phyloP scores from a whole-genome alignment of 495 filamentous ascomycete species.

The Podospora bellae-mahoneyi region DNA sequence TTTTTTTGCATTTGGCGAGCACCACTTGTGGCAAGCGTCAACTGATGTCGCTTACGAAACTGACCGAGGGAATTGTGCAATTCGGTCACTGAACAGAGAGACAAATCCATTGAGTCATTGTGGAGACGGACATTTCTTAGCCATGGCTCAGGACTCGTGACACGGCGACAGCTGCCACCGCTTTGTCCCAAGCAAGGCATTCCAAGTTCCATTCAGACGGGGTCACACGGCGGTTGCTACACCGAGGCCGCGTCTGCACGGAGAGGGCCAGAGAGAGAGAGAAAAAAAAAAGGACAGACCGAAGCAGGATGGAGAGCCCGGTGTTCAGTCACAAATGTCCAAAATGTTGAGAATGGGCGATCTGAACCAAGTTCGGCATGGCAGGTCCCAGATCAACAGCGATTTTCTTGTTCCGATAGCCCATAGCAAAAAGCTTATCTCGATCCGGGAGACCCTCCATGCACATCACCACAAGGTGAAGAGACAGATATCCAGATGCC shows the following conservation, averaged over 20 bases:
- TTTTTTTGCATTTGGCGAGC: not conserved
- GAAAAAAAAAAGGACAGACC: not conserved
- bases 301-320: conserved; percentile 4
- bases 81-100: not conserved
- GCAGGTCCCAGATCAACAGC: conserved; percentile 2
- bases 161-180: not conserved
- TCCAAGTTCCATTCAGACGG: not conserved
- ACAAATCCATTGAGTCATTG: conserved; percentile 11
- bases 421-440: not conserved
- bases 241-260: not conserved
- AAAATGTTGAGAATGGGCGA: not conserved
- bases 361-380: conserved; percentile 1
- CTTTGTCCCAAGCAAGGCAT: conserved; percentile 1
- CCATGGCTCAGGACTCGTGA: conserved; percentile 8
- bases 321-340: not conserved
- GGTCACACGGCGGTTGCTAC: conserved; percentile 12
- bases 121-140: conserved; percentile 6
- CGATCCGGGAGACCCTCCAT: not conserved
- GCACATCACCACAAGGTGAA: not conserved
- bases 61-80: not conserved
- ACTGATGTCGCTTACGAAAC: not conserved
- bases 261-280: not conserved
- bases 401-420: not conserved
- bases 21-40: not conserved
- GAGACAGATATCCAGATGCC: not conserved